Evolutionary conservation across 2,329 filamentous ascomycete species (phyloP), one percentile per base, ranked within the genome.

Genomic region (Ophiostoma montium): DNA sequence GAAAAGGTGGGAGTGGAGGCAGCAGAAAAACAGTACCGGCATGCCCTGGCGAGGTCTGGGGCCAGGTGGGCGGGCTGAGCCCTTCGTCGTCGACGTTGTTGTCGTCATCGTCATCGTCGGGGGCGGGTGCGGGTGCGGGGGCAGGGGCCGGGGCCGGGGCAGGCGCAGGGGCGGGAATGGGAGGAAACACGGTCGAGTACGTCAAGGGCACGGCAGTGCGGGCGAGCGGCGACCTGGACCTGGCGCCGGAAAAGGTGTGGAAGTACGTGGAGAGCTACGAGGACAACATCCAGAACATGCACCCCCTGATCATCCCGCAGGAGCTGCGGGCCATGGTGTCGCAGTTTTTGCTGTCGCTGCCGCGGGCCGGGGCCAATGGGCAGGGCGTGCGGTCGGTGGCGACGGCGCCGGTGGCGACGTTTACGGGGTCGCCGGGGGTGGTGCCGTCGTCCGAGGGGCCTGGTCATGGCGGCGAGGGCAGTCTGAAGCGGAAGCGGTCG

Each of bases 231-330:
- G 72, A 70, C 42, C 73, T 76, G 2, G 75, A 80, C 56, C 74
- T 80, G 53, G 68, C 67, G 5, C 65, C 70, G 46, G 52, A 57
- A 0, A 73, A 64, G 32, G 75, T 82, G 0, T 69, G 67, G 65
- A 57, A 57, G 35, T 75, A 80, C 51, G 74, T 80, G 11, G 57
- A 70, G 36, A 75, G 71, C 54, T 82, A 78, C 61, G 72, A 77
- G 60, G 65, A 72, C 0, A 69, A 81, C 55, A 78, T 82, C 31
- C 70, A 82, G 47, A 80, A 73, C 54, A 78, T 82, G 73, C 78
- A 82, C 54, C 78, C 78, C 6, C 73, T 82, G 50, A 70, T 82
- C 23, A 68, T 74, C 19, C 73, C 72, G 1, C 65, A 62, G 31
- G 67, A 74, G 35, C 65, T 82, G 8, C 63, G 74, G 35, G 67